Base-by-base conservation (phyloP, 352 stramenopile species). In the Globisporangium mamillatum region DNA sequence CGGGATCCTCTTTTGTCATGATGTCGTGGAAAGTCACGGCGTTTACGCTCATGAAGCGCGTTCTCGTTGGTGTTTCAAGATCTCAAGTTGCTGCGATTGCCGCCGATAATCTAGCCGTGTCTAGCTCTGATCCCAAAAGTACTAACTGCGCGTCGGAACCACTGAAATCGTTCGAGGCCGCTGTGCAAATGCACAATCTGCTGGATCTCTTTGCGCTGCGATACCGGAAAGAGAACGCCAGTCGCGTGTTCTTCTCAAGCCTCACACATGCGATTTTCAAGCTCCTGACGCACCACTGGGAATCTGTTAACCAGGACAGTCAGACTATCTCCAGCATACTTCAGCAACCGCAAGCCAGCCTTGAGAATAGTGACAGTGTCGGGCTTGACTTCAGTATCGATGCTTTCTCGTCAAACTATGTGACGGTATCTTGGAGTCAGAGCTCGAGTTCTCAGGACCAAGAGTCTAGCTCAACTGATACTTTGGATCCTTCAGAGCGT, bases 201-300 rank as follows among this genome's bases (percentile, higher is more conserved):
- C 46, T 69, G 9, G 68, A 85, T 38, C 56, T 80, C 1, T 77
- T 87, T 34, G 63, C 65, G 20, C 32, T 76, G 16, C 77, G 79
- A 12, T 58, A 48, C 29, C 75, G 65, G 2, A 77, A 77, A 57
- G 79, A 87, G 66, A 75, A 67, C 24, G 4, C 48, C 34, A 70
- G 36, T 41, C 48, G 54, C 8, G 64, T 79, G 4, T 87, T 80
- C 54, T 75, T 71, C 24, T 81, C 79, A 5, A 75, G 80, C 36
- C 8, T 77, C 4, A 80, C 74, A 18, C 63, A 58, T 34, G 46
- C 66, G 10, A 14, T 85, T 22, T 82, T 87, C 63, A 56, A 32
- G 20, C 65, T 81, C 25, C 46, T 85, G 1, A 65, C 68, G 34
- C 63, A 27, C 20, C 80, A 52, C 75, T 80, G 65, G 52, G 29